A percentile compares a stretch with the other conserved stretches of the same genome.
These are phyloP conservation scores for Cladobotryum mycophilum DNA, from an alignment of 2,329 filamentous ascomycete genomes.

Conservation along the genomic window DNA sequence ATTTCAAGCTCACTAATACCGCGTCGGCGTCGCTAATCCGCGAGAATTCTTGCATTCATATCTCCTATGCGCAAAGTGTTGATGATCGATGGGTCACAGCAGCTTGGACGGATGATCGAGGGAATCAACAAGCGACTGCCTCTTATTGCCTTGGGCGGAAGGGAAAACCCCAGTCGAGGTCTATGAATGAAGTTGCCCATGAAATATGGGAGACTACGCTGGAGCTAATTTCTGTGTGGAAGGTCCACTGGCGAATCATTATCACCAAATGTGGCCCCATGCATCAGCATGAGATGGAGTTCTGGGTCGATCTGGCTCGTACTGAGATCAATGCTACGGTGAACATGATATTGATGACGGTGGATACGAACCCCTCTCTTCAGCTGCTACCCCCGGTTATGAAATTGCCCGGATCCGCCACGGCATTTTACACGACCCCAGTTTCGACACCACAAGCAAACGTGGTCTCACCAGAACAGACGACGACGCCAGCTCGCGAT, in stretches of 20 bases:
- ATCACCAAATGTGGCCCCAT: constrained; percentile 66
- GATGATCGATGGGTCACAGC: constrained; percentile 74
- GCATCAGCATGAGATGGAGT: constrained; percentile 58
- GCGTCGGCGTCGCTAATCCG: constrained; percentile 68
- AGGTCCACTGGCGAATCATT: constrained; percentile 71
- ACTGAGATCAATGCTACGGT: constrained; percentile 45
- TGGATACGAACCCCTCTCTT: constrained; percentile 59
- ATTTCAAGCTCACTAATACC: constrained; percentile 63
- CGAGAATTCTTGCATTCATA: constrained; percentile 74
- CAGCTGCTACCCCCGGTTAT: constrained; percentile 53
- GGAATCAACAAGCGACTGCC: constrained; percentile 64
- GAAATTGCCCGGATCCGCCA: constrained; percentile 40
- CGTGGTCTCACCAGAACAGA: constrained; percentile 56
- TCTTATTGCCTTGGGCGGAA: constrained; percentile 66
- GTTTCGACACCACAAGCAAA: constrained; percentile 60
- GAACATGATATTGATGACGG: constrained; percentile 54
- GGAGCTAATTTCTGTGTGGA: constrained; percentile 63
- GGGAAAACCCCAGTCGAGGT: constrained; percentile 42
- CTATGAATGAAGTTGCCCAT: constrained; percentile 57
- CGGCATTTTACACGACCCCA: constrained; percentile 53
- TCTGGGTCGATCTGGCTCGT: constrained; percentile 49
- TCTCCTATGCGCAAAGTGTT: constrained; percentile 70
- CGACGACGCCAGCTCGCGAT: constrained; percentile 40
- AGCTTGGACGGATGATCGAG: constrained; percentile 74
- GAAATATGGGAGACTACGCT: constrained; percentile 76